These are phyloP conservation scores for Monosporascus sp. DNA, from an alignment of 2,329 filamentous ascomycete species.

Conservation along the genomic window DNA sequence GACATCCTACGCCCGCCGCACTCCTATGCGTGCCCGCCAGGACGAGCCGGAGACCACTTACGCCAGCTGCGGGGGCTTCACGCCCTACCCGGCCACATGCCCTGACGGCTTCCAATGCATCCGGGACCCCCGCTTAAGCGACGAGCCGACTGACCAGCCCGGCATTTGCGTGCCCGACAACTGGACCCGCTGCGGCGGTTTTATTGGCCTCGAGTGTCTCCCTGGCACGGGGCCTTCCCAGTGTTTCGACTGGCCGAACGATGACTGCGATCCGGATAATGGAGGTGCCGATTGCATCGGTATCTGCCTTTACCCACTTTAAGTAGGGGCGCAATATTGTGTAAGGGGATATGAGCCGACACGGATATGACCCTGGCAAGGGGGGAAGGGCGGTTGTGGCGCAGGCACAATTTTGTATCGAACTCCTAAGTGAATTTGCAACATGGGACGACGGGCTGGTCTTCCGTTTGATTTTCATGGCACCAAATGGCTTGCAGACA, in stretches of 20 bases:
- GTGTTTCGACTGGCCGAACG: constrained; percentile 7
- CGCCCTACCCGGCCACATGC: constrained; percentile 2
- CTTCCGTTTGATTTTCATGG: too few species aligned
- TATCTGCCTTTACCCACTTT: constrained; percentile 6
- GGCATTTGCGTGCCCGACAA: constrained; percentile 7
- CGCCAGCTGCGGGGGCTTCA: constrained; percentile 4
- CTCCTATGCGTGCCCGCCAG: background rate
- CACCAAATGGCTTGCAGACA: too few species aligned
- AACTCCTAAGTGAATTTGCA: too few species aligned
- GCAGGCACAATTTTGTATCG: too few species aligned
- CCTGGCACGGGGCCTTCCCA: background rate
- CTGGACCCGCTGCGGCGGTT: constrained; percentile 1
- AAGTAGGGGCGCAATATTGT: background rate
- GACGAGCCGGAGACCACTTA: background rate
- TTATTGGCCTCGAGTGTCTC: background rate
- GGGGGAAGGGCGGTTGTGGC: too few species aligned
- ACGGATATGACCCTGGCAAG: too few species aligned
- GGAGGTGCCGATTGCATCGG: constrained; percentile 6
- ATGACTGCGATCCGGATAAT: constrained; percentile 6
- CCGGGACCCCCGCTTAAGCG: constrained; percentile 3
- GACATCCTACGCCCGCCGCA: background rate
- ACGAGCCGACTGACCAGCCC: constrained; percentile 1
- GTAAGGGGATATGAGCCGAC: background rate
- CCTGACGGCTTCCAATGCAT: constrained; percentile 3
- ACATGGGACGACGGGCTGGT: too few species aligned